Evolutionary conservation across 257 asterid species (phyloP).

Genomic region (Misopates orontium): DNA sequence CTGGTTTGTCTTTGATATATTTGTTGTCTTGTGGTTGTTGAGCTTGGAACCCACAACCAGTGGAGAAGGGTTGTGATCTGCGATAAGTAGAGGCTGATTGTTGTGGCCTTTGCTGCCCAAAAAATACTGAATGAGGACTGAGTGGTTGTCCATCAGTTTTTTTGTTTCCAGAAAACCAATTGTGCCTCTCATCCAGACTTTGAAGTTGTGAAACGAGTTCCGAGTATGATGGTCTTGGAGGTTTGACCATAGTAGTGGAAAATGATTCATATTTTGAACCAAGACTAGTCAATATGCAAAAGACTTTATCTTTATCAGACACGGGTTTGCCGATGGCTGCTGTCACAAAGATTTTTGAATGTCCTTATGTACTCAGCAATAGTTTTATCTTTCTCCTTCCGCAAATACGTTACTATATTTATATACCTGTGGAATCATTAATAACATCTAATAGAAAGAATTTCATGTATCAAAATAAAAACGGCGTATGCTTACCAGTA

Average conservation of each 20-base stretch:
- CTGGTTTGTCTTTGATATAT: too few relatives aligned
- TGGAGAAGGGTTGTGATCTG: not conserved
- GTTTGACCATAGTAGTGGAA: conserved; percentile 9
- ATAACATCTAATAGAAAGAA: too few relatives aligned
- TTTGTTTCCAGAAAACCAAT: not conserved
- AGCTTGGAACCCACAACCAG: conserved; percentile 11
- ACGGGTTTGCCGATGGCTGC: conserved; percentile 21
- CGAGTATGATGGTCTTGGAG: conserved; percentile 2
- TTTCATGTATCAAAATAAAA: too few relatives aligned
- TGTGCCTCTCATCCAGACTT: not conserved
- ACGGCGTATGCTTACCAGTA: too few relatives aligned
- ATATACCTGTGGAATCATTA: too few relatives aligned
- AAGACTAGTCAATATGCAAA: not conserved
- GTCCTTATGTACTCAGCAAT: not conserved
- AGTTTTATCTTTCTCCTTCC: not conserved
- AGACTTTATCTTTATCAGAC: conserved; percentile 6
- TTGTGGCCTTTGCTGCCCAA: too few relatives aligned
- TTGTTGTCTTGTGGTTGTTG: too few relatives aligned
- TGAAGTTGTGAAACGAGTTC: conserved; percentile 8
- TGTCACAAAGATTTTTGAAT: conserved; percentile 15
- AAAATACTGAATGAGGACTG: not conserved
- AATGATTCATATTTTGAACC: conserved; percentile 21
- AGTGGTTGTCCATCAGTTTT: not conserved
- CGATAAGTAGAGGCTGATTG: not conserved
- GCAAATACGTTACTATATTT: not conserved